These are phyloP conservation scores for Volvariella surrecta DNA, from an alignment of 1,284 basidiomycete species.

Conservation along the genomic window DNA sequence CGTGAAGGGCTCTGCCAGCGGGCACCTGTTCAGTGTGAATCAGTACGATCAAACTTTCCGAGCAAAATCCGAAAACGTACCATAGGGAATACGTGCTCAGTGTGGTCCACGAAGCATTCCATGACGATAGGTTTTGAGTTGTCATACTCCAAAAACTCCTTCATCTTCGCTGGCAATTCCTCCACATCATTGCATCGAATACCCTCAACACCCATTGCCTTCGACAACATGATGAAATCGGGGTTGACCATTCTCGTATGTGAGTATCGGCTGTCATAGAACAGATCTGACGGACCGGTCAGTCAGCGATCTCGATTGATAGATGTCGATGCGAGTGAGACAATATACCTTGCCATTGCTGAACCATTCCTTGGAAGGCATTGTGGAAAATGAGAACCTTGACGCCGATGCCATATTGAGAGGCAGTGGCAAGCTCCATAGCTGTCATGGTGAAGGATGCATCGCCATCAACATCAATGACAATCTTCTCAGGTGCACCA, in stretches of 20 bases:
- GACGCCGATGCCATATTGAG: conserved; percentile 88
- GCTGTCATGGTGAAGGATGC: conserved; percentile 99
- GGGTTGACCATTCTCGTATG: conserved; percentile 95
- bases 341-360: conserved; percentile 89
- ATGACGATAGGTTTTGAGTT: conserved; percentile 81
- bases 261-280: conserved; percentile 92
- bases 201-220: conserved; percentile 88
- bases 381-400: conserved; percentile 91
- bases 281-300: conserved; percentile 57
- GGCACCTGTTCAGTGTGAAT: conserved; percentile 22
- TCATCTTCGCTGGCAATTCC: conserved; percentile 92
- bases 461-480: conserved; percentile 96
- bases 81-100: conserved; percentile 96
- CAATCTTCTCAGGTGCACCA: conserved; percentile 87
- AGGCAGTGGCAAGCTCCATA: conserved; percentile 95
- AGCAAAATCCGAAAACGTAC: conserved; percentile 29
- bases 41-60: conserved; percentile 13
- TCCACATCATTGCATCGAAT: conserved; percentile 65
- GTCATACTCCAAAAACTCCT: conserved; percentile 96
- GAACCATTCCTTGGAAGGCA: conserved; percentile 97
- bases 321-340: background rate
- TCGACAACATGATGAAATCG: conserved; percentile 84
- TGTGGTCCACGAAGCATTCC: conserved; percentile 82
- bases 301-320: background rate
- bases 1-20: conserved; percentile 87